phyloP scores from a whole-genome alignment of 2,329 filamentous ascomycete species.

The Aspergillus sp. region DNA sequence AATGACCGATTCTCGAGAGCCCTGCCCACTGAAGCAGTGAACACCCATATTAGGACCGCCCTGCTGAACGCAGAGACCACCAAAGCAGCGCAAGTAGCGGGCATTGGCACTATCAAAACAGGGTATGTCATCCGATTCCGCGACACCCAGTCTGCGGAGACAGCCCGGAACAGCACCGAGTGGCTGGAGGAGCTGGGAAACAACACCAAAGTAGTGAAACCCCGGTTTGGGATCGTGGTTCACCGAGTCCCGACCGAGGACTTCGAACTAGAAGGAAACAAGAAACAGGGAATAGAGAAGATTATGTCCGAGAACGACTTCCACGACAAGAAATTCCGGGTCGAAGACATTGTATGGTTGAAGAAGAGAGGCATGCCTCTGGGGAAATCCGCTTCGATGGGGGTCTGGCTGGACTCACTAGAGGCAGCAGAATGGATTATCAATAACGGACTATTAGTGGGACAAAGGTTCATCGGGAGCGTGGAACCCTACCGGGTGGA shows the following conservation, averaged over 20 bases:
- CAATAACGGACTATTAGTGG: slow-evolving; percentile 20
- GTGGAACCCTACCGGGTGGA: slow-evolving; percentile 20
- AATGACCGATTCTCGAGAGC: not conserved
- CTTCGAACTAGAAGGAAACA: too few species aligned
- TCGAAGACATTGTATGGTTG: slow-evolving; percentile 27
- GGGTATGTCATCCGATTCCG: slow-evolving; percentile 23
- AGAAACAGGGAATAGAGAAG: too few species aligned
- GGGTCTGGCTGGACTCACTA: slow-evolving; percentile 25
- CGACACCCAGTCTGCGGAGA: slow-evolving; percentile 17
- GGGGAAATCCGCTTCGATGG: slow-evolving; percentile 21
- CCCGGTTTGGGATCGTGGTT: too few species aligned
- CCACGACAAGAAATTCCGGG: slow-evolving; percentile 13
- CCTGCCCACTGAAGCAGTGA: not conserved
- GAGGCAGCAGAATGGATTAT: slow-evolving; percentile 24
- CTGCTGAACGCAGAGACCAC: not conserved
- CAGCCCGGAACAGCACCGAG: not conserved
- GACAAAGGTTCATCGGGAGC: slow-evolving; percentile 21
- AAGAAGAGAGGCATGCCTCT: slow-evolving; percentile 25
- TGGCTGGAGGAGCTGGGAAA: too few species aligned
- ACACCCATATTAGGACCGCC: not conserved
- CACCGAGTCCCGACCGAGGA: too few species aligned
- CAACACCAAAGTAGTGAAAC: too few species aligned
- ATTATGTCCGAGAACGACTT: not conserved
- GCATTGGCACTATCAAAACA: slow-evolving; percentile 19
- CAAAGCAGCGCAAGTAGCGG: slow-evolving; percentile 17